Base-by-base conservation (phyloP, 768 basidiomycete species). In the Podaxis sp. region DNA sequence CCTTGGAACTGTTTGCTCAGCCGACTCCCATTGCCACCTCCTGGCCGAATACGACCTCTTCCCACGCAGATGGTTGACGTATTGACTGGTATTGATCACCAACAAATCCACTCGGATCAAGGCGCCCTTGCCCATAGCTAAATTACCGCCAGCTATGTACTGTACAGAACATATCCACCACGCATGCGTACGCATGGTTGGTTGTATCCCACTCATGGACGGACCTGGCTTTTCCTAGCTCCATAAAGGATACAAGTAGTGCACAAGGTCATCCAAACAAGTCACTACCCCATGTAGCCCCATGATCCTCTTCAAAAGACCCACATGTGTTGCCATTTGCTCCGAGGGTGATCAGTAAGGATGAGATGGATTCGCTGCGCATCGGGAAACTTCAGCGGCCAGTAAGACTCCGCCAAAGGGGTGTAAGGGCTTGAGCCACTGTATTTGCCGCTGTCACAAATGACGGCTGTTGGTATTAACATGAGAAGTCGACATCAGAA, bases 381-480 rank as follows among this genome's bases (percentile, higher is more conserved):
- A 24, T 24, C 49, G 10, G 26, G 3, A 1, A 20, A 8, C n/a
- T 41, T 61, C 28, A 62, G 20, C 61, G 61, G 15, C 48, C 33
- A 2, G 54, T 62, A 17, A 62, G 61, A 24, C 79, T 78, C 63
- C 76, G 77, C 90, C 85, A 91, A 41, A 90, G 72, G 1, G 89
- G 87, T 8, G 89, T 90, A 22, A 90, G 71, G 24, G 89, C 89
- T 69, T 92, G 90, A 3, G 88, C 84, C 1, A 90, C 89, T 24
- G 84, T 89, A 66, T 84, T 91, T 33, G 82, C 83, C 44, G 78
- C 78, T 79, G 58, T 46, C 12, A 50, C 30, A 40, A 38, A 33
- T 10, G 33, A 2, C 20, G 44, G n/a, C 28, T 48, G 37, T 51
- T 13, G 20, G 37, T 52, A 22, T 55, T 64, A 2, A 30, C 22